Conservation (phyloP, 768 basidiomycete genomes). For the Psilocybe cyanescens region DNA sequence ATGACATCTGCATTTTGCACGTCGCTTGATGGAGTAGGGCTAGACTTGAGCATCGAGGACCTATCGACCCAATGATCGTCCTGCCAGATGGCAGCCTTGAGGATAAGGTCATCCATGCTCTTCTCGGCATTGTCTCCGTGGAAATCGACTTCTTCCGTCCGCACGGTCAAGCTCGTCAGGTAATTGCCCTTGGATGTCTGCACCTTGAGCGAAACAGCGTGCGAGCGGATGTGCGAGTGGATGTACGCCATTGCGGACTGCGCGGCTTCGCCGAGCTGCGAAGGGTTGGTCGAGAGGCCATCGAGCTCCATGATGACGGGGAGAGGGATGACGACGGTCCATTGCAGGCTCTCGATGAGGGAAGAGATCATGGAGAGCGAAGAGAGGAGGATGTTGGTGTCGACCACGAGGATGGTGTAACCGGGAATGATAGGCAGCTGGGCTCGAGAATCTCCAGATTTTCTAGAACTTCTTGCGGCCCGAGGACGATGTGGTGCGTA, state of each 20-base stretch:
- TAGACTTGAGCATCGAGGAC: conserved; percentile 64
- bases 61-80: conserved; percentile 91
- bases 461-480: conserved; percentile 30
- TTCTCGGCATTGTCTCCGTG: conserved; percentile 51
- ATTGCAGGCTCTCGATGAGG: conserved; percentile 77
- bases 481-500: conserved; percentile 29
- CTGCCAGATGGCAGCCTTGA: conserved; percentile 93
- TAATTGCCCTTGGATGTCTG: conserved; percentile 97
- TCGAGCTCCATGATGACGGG: conserved; percentile 98
- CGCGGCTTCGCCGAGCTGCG: conserved; percentile 77
- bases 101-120: conserved; percentile 94
- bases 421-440: conserved; percentile 71
- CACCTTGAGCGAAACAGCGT: conserved; percentile 82
- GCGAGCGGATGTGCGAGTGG: conserved; percentile 72
- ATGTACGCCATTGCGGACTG: conserved; percentile 75
- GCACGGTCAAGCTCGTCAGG: conserved; percentile 77
- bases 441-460: conserved; percentile 36
- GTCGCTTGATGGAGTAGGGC: conserved; percentile 36
- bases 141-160: conserved; percentile 85
- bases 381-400: conserved; percentile 93
- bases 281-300: conserved; percentile 69
- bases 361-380: conserved; percentile 74
- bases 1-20: conserved; percentile 53
- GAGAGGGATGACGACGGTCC: conserved; percentile 91
- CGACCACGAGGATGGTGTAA: conserved; percentile 89